These are phyloP conservation scores for Nicotiana undulata DNA, from an alignment of 257 asterid genomes.

Conservation along the genomic window DNA sequence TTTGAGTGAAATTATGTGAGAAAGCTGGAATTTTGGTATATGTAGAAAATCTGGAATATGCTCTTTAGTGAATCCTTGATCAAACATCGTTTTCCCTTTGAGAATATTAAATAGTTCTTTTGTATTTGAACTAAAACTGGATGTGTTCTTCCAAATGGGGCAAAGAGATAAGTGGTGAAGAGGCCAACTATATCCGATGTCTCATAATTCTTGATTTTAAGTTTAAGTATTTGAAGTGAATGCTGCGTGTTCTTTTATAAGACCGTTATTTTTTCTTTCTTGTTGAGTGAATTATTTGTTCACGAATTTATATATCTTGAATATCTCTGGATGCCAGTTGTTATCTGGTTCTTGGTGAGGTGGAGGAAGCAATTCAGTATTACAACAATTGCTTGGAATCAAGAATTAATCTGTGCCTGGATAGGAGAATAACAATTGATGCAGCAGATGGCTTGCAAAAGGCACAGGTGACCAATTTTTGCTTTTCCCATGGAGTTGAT, in stretches of 20 bases:
- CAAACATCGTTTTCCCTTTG: too few species aligned
- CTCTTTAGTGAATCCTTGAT: too few species aligned
- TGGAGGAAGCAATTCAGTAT: slow-evolving; percentile 52
- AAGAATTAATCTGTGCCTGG: slow-evolving; percentile 51
- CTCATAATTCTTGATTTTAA: neutral
- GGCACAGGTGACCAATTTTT: slow-evolving; percentile 57
- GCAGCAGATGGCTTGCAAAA: slow-evolving; percentile 80
- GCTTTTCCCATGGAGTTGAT: neutral
- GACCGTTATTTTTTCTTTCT: neutral
- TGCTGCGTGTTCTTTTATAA: neutral
- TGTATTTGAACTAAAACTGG: too few species aligned
- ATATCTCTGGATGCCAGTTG: slow-evolving; percentile 39
- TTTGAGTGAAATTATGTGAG: too few species aligned
- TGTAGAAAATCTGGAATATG: too few species aligned
- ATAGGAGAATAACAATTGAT: slow-evolving; percentile 76
- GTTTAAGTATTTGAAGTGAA: neutral
- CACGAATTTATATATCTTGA: neutral
- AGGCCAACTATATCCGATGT: neutral
- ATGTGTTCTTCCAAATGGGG: too few species aligned
- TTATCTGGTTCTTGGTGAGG: slow-evolving; percentile 76
- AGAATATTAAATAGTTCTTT: too few species aligned
- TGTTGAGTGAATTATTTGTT: neutral
- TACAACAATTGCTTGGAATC: slow-evolving; percentile 56
- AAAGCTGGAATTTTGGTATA: too few species aligned
- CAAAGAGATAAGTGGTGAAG: too few species aligned